These are phyloP conservation scores for Telopea speciosissima DNA, from an alignment of 177 flowering plant genomes.

Conservation along the genomic window DNA sequence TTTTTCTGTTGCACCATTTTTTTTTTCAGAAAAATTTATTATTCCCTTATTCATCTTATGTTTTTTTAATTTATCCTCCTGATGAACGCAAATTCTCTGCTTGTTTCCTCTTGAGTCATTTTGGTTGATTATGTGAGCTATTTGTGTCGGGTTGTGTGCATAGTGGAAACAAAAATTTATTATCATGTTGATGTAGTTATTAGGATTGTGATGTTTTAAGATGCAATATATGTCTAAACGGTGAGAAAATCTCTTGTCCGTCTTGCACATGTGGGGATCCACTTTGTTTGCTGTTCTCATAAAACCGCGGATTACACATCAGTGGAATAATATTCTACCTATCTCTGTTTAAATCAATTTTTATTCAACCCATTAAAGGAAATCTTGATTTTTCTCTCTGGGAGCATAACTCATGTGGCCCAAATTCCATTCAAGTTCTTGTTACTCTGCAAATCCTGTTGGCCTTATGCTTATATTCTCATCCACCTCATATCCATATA, in stretches of 20 bases:
- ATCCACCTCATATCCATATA: constrained; percentile 16
- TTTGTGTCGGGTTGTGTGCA: neutral
- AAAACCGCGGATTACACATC: constrained; percentile 13
- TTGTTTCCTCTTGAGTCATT: neutral
- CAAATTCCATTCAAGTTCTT: constrained; percentile 17
- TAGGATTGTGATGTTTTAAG: constrained; percentile 5
- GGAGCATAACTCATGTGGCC: constrained; percentile 16
- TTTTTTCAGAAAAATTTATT: too few relatives aligned
- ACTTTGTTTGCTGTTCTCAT: constrained; percentile 11
- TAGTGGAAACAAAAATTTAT: neutral
- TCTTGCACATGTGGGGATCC: constrained; percentile 31
- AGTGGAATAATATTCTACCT: constrained; percentile 12
- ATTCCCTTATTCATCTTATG: too few relatives aligned
- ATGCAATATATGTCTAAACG: constrained; percentile 17
- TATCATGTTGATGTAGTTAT: neutral
- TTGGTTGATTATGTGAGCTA: neutral
- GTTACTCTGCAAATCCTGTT: constrained; percentile 24
- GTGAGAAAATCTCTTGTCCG: constrained; percentile 21
- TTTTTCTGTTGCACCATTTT: too few relatives aligned
- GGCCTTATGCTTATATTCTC: constrained; percentile 20
- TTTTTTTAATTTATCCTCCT: too few relatives aligned
- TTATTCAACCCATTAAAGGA: constrained; percentile 14
- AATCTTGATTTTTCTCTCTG: constrained; percentile 17
- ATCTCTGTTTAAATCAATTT: constrained; percentile 5
- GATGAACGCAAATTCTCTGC: too few relatives aligned